These are phyloP conservation scores for Boletus rubescentipes DNA, from an alignment of 768 basidiomycete species.

Conservation along the genomic window DNA sequence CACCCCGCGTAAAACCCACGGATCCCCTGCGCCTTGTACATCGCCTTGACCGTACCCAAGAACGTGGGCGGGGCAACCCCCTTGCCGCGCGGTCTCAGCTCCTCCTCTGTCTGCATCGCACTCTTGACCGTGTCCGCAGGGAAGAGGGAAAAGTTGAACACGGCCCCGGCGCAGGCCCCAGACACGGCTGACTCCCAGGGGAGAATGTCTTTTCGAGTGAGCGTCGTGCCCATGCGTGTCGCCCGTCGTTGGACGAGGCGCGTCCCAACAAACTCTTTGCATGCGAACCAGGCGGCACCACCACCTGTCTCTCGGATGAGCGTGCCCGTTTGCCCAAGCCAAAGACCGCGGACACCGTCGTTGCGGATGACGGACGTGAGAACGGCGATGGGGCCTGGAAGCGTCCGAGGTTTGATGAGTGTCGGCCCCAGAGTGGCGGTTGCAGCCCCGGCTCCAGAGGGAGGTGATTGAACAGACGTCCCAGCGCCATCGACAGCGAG, in stretches of 20 bases:
- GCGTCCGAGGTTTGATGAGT: slow-evolving; percentile 22
- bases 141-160: slow-evolving; percentile 87
- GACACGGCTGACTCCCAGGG: slow-evolving; percentile 83
- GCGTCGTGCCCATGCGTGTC: slow-evolving; percentile 19
- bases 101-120: slow-evolving; percentile 91
- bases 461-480: slow-evolving; percentile 10
- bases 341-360: slow-evolving; percentile 82
- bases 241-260: slow-evolving; percentile 55
- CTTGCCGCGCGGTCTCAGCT: slow-evolving; percentile 59
- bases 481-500: slow-evolving; percentile 40
- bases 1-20: slow-evolving; percentile 90
- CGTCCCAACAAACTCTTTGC: slow-evolving; percentile 75
- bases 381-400: slow-evolving; percentile 76
- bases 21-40: slow-evolving; percentile 76
- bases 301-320: slow-evolving; percentile 93
- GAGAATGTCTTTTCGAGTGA: slow-evolving; percentile 48
- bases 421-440: slow-evolving; percentile 12
- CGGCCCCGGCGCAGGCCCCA: slow-evolving; percentile 83
- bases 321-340: slow-evolving; percentile 95
- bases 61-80: slow-evolving; percentile 41
- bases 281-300: slow-evolving; percentile 85
- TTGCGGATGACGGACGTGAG: slow-evolving; percentile 59
- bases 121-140: slow-evolving; percentile 96
- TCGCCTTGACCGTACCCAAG: slow-evolving; percentile 57
- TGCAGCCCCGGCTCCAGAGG: slow-evolving; percentile 18